Evolutionary conservation across 1,284 basidiomycete genomes (phyloP), one percentile per base, ranked within the genome.

Genomic region (Golubevia pallescens): DNA sequence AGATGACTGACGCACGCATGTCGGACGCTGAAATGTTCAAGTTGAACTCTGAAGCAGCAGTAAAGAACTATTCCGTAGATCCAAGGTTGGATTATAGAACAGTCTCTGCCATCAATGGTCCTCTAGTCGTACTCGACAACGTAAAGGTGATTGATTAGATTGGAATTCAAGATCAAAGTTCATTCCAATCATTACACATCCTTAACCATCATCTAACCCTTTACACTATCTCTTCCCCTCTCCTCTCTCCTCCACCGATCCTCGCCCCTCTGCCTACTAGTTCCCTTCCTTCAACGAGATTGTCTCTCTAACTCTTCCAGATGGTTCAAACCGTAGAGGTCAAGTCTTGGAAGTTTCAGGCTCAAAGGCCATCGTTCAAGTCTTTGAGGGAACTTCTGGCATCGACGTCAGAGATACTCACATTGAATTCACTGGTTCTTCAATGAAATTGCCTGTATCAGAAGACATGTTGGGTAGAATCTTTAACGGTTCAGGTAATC

Each of bases 221-320:
- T 5, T 38, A 10, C 34, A 5, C 34, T n/a, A 38, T 16, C 53
- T 67, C 52, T 73, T 77, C 57, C 73, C 67, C 63, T 53, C 67
- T 53, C 58, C 60, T 60, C 21, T 62, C 28, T 48, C 57, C 78
- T 95, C 93, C 14, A 32, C 19, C 16, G n/a, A 10, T 57, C 54
- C 23, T 13, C 23, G n/a, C 56, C n/a, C 53, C 55, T 19, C 52
- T 54, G 13, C 28, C n/a, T 20, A 16, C 24, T 14, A 71, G 75
- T 99, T 99, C 87, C 93, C 96, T 3, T 95, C 95, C n/a, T 99
- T 97, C 89, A 99, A 99, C 87, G 97, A 99, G 89, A 99, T 98
- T 79, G 97, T 99, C 38, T 92, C 93, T 80, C 89, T 99, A 72
- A 98, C 95, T 3, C 89, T 99, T 19, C 96, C 97, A 5, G 97